These are phyloP conservation scores for Pycnococcus provasolii DNA, from an alignment of 139 green algal species.

Conservation along the genomic window DNA sequence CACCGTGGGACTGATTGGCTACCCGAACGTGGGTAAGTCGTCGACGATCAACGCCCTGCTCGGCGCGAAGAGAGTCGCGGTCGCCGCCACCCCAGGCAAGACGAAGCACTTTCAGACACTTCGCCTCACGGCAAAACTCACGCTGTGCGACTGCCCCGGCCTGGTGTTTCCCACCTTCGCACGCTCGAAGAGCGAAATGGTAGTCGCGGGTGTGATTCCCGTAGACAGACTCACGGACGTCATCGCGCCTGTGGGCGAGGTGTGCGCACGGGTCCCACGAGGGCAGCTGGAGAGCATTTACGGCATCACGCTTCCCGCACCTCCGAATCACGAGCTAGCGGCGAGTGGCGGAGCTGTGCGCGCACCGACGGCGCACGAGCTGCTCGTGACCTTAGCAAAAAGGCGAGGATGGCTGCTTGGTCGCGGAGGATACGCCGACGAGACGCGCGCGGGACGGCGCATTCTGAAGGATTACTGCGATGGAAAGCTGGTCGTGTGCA, in stretches of 20 bases:
- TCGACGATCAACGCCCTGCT: slow-evolving; percentile 90
- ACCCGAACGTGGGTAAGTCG: slow-evolving; percentile 95
- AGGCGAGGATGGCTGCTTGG: slow-evolving; percentile 48
- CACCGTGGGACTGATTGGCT: slow-evolving; percentile 62
- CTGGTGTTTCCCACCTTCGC: slow-evolving; percentile 89
- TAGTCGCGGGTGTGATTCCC: slow-evolving; percentile 87
- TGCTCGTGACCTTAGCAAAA: slow-evolving; percentile 47
- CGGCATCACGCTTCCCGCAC: slow-evolving; percentile 50
- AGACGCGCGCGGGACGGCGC: slow-evolving; percentile 57
- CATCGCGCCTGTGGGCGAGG: slow-evolving; percentile 53
- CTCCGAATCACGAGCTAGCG: slow-evolving; percentile 32
- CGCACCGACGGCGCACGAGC: slow-evolving; percentile 40
- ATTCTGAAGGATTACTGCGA: slow-evolving; percentile 81
- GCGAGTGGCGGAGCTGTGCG: slow-evolving; percentile 22
- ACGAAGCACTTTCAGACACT: slow-evolving; percentile 99
- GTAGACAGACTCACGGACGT: slow-evolving; percentile 90
- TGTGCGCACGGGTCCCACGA: slow-evolving; percentile 42
- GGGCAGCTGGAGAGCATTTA: slow-evolving; percentile 62
- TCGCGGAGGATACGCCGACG: slow-evolving; percentile 60
- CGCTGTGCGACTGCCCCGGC: slow-evolving; percentile 81
- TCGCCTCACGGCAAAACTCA: slow-evolving; percentile 54
- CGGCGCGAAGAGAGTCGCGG: slow-evolving; percentile 86
- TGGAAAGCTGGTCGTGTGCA: slow-evolving; percentile 77
- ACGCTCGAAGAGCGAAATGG: slow-evolving; percentile 81
- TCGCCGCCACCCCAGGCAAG: slow-evolving; percentile 90